Evolutionary conservation across 2,329 filamentous ascomycete genomes (phyloP).

Genomic region (Ceratocystis diversiconidia): DNA sequence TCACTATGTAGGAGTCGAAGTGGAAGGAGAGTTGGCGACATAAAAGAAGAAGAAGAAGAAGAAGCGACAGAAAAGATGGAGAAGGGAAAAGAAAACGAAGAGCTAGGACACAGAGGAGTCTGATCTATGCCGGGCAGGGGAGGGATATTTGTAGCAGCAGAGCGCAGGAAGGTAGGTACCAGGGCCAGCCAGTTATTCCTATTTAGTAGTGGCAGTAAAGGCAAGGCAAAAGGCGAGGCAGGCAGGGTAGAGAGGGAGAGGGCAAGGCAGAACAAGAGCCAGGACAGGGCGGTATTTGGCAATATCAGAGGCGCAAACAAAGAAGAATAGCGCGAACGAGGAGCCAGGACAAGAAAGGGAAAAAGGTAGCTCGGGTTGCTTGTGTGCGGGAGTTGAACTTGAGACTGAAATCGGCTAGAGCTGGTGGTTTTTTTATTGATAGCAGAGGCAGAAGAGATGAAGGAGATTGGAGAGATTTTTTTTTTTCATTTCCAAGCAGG

Average conservation of each 20-base stretch:
- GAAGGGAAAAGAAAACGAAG: not conserved
- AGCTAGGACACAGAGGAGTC: not conserved
- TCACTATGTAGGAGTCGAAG: not conserved
- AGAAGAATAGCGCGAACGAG: not conserved
- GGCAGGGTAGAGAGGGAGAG: not conserved
- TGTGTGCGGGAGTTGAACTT: no score
- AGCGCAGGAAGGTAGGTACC: not conserved
- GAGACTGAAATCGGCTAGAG: no score
- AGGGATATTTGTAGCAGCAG: not conserved
- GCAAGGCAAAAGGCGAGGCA: not conserved
- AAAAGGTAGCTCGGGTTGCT: not conserved
- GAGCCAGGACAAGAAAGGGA: not conserved
- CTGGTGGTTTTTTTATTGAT: no score
- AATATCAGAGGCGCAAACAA: not conserved
- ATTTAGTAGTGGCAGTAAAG: conserved; percentile 2
- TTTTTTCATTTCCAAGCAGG: no score
- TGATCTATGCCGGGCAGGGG: not conserved
- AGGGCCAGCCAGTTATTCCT: not conserved
- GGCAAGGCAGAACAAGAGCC: not conserved
- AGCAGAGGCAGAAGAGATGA: no score
- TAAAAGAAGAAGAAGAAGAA: not conserved
- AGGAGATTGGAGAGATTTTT: no score
- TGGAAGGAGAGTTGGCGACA: not conserved
- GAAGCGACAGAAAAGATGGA: not conserved
- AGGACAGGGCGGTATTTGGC: not conserved